phyloP scores from a whole-genome alignment of 1,139 yeast species.

The Spencermartinsiella ligniputridi region DNA sequence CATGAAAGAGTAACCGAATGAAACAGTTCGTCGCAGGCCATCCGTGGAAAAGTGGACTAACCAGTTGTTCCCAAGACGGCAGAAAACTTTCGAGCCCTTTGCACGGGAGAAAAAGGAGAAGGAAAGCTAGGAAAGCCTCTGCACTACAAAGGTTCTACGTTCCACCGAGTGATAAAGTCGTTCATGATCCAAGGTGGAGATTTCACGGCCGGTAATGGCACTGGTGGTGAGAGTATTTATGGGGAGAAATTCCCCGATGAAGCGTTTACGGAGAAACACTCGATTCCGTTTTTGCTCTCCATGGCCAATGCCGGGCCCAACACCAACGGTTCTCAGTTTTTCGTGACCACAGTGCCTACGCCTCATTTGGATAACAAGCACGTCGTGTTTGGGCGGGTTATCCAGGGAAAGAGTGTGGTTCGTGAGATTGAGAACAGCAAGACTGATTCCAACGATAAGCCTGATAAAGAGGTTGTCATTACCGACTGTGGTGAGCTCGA shows the following conservation, averaged over 20 bases:
- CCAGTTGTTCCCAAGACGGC: constrained; percentile 82
- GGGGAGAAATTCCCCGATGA: constrained; percentile 98
- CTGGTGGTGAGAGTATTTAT: constrained; percentile 93
- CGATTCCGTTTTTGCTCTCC: constrained; percentile 89
- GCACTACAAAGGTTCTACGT: constrained; percentile 70
- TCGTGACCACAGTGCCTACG: constrained; percentile 92
- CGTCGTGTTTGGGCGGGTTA: constrained; percentile 92
- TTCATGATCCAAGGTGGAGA: constrained; percentile 68
- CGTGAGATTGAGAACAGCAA: constrained; percentile 69
- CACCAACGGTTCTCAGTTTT: constrained; percentile 99
- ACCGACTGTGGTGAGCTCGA: constrained; percentile 73
- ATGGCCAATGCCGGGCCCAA: constrained; percentile 99
- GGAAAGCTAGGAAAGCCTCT: constrained; percentile 62
- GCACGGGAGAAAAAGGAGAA: constrained; percentile 83
- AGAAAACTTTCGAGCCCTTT: constrained; percentile 84
- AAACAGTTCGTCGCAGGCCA: too few species aligned
- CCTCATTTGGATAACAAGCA: constrained; percentile 99
- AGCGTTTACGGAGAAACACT: constrained; percentile 76
- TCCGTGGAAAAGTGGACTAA: background rate
- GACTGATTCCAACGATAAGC: constrained; percentile 61
- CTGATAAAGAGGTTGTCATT: constrained; percentile 61
- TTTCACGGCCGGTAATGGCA: constrained; percentile 83
- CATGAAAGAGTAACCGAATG: too few species aligned
- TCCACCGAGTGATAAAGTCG: constrained; percentile 84
- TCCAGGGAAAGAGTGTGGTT: constrained; percentile 77